Percentiles rank a stretch among this genome's conserved stretches.
These are phyloP conservation scores for Fusarium sp. DNA, from an alignment of 2,329 filamentous ascomycete species.

Conservation along the genomic window DNA sequence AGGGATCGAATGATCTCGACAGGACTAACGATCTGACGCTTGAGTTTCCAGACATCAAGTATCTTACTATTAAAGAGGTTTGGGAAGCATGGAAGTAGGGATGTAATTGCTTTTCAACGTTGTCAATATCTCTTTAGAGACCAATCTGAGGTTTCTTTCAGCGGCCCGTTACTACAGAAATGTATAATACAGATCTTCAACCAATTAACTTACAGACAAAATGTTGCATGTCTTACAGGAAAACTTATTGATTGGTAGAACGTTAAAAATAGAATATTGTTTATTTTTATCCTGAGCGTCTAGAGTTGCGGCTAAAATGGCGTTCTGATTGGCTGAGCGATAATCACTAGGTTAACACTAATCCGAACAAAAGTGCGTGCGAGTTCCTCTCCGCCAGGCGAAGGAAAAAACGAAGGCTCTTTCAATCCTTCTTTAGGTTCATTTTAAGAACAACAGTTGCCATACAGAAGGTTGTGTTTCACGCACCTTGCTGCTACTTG, in stretches of 20 bases:
- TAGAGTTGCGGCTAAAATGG: neutral
- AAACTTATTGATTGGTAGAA: neutral
- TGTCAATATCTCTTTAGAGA: accelerated
- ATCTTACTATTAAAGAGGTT: neutral
- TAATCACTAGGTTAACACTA: neutral
- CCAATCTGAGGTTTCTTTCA: neutral
- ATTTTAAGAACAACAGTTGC: neutral
- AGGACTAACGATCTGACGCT: neutral
- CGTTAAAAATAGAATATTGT: neutral
- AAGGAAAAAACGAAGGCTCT: accelerated
- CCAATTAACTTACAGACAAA: neutral
- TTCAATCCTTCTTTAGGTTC: too few species aligned
- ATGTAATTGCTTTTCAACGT: accelerated
- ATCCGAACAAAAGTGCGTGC: too few species aligned
- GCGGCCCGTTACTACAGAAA: neutral
- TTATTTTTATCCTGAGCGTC: neutral
- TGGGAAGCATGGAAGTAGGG: neutral
- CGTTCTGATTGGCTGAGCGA: neutral
- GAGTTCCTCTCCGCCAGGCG: too few species aligned
- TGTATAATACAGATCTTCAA: neutral
- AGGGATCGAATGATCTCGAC: neutral
- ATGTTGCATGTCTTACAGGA: neutral
- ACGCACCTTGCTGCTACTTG: neutral
- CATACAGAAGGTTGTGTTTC: neutral
- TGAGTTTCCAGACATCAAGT: neutral